Conservation (phyloP, 179 eudicot species). For the Heliamphora pulchella region DNA sequence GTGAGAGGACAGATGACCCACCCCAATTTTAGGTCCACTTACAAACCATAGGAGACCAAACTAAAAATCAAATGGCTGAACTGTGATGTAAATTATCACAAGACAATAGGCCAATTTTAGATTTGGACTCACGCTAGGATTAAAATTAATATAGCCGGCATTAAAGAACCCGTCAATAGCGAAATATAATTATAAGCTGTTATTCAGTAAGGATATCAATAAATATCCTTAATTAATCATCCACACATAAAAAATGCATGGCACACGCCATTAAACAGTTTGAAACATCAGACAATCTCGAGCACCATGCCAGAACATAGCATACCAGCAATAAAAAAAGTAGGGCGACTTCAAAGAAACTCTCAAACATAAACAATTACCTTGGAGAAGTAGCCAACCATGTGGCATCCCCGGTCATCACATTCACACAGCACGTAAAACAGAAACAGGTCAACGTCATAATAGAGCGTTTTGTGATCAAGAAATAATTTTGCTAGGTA, state of each 20-base stretch:
- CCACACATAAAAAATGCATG: not conserved
- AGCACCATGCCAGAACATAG: not conserved
- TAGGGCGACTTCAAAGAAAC: not conserved
- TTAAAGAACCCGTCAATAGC: not conserved
- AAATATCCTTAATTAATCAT: not conserved
- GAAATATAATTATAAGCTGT: not conserved
- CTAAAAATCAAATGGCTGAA: not conserved
- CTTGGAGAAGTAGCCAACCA: constrained; percentile 99
- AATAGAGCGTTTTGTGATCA: constrained; percentile 96
- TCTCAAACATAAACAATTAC: constrained; percentile 27
- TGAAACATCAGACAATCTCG: not conserved
- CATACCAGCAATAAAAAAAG: not conserved
- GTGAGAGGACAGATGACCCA: not conserved
- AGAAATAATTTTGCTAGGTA: constrained; percentile 86
- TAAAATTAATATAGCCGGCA: not conserved
- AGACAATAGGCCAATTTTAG: not conserved
- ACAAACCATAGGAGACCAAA: not conserved
- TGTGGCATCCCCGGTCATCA: constrained; percentile 99
- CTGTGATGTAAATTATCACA: not conserved
- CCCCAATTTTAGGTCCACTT: not conserved
- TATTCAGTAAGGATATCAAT: not conserved
- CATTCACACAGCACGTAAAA: constrained; percentile 93
- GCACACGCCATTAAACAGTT: not conserved
- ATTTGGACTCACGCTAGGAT: not conserved
- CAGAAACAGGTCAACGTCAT: constrained; percentile 86